Conservation (phyloP, 495 filamentous ascomycete genomes). For the Xylaria scruposa region DNA sequence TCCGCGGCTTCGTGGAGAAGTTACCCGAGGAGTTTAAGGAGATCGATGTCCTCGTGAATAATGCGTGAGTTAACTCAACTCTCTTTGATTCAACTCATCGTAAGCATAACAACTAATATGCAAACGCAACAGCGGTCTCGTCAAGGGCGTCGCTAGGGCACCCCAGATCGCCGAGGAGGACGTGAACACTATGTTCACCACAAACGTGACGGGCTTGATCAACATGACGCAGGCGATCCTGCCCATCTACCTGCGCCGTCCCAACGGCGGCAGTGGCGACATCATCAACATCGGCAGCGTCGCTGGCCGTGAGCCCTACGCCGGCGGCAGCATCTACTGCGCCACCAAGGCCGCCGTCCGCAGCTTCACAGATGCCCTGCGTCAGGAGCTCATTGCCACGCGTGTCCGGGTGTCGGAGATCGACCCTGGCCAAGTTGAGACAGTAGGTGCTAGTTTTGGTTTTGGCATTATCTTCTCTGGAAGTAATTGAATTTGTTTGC, state of each 20-base stretch:
- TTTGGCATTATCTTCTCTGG: background rate
- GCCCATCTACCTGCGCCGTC: conserved; percentile 79
- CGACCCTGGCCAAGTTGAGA: conserved; percentile 97
- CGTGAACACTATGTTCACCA: conserved; percentile 85
- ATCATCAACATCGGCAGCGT: conserved; percentile 98
- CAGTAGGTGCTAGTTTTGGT: conserved; percentile 55
- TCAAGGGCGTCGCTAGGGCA: conserved; percentile 86
- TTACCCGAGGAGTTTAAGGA: conserved; percentile 85
- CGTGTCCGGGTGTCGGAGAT: conserved; percentile 90
- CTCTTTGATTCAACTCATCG: background rate
- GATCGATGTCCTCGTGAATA: conserved; percentile 93
- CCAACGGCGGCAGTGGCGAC: conserved; percentile 82
- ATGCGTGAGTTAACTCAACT: conserved; percentile 71
- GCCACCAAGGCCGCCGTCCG: conserved; percentile 93
- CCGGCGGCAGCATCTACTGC: conserved; percentile 94
- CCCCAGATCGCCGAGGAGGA: conserved; percentile 84
- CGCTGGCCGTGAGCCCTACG: conserved; percentile 88
- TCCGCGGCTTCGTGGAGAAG: conserved; percentile 73
- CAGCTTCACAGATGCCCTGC: conserved; percentile 85
- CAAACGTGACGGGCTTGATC: conserved; percentile 94
- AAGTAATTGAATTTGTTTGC: background rate
- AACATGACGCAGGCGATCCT: conserved; percentile 96
- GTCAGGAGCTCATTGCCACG: conserved; percentile 87
- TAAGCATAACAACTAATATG: background rate
- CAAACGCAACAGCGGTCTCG: conserved; percentile 67